These are phyloP conservation scores for Astrothelium macrocarpum DNA, from an alignment of 495 filamentous ascomycete genomes.

Conservation along the genomic window DNA sequence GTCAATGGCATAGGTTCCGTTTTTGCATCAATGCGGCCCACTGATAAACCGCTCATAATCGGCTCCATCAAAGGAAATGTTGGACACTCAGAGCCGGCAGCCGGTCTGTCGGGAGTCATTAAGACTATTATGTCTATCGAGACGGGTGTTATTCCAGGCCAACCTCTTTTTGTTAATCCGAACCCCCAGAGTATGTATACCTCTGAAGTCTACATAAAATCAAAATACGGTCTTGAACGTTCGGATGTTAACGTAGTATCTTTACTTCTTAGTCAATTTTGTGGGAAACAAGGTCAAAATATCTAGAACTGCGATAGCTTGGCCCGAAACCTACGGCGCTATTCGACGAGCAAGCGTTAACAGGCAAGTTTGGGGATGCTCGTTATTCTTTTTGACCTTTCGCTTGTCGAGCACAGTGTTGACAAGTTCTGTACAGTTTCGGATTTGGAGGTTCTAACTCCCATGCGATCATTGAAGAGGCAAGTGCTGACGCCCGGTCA, in stretches of 20 bases:
- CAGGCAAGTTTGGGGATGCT: slow-evolving; percentile 40
- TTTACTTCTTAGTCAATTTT: slow-evolving; percentile 12
- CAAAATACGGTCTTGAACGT: slow-evolving; percentile 1
- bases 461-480: slow-evolving; percentile 10
- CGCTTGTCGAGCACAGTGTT: too few relatives aligned
- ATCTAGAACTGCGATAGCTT: slow-evolving; percentile 7
- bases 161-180: background rate
- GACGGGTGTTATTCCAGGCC: slow-evolving; percentile 31
- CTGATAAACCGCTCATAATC: slow-evolving; percentile 7
- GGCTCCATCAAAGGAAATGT: slow-evolving; percentile 6
- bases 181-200: background rate
- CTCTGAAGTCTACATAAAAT: too few relatives aligned
- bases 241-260: too few relatives aligned
- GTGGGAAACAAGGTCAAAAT: slow-evolving; percentile 7
- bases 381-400: too few relatives aligned
- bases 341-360: slow-evolving; percentile 27
- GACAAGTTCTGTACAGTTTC: background rate
- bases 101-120: background rate
- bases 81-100: background rate
- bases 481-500: background rate
- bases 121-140: slow-evolving; percentile 7
- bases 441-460: slow-evolving; percentile 13
- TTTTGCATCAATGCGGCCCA: slow-evolving; percentile 11
- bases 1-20: slow-evolving; percentile 19
- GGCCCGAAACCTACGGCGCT: slow-evolving; percentile 15